phyloP scores from a whole-genome alignment of 163 green algal species.

The Botryococcus braunii region DNA sequence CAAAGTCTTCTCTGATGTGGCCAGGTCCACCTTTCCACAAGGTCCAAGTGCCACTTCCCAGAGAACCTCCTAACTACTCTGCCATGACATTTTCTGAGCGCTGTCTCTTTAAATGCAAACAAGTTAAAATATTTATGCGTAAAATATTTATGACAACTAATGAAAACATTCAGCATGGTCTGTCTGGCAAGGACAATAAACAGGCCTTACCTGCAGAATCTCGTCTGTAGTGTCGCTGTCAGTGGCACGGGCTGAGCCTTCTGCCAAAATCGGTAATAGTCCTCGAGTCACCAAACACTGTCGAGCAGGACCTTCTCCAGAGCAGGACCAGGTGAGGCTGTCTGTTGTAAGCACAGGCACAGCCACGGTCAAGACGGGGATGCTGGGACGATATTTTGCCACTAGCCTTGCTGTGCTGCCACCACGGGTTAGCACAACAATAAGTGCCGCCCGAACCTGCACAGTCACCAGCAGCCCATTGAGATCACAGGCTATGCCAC shows the following conservation, averaged over 20 bases:
- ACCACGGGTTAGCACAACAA: conserved; percentile 87
- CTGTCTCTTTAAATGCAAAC: too few species aligned
- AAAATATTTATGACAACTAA: too few species aligned
- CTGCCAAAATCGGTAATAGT: conserved; percentile 84
- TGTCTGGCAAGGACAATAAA: neutral
- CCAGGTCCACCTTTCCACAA: too few species aligned
- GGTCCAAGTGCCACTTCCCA: too few species aligned
- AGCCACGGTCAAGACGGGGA: conserved; percentile 87
- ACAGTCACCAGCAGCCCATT: too few species aligned
- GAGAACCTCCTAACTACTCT: too few species aligned
- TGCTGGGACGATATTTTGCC: conserved; percentile 90
- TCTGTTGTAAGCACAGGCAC: conserved; percentile 87
- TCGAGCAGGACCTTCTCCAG: conserved; percentile 46
- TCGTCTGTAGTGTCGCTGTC: conserved; percentile 93
- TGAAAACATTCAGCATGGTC: too few species aligned
- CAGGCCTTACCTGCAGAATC: conserved; percentile 52
- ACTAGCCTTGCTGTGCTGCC: conserved; percentile 84
- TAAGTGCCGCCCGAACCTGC: conserved; percentile 72
- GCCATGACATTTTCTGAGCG: too few species aligned
- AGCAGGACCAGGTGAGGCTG: conserved; percentile 87
- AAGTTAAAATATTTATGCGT: too few species aligned
- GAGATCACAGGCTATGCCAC: too few species aligned
- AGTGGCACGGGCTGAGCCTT: conserved; percentile 78
- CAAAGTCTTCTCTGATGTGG: too few species aligned
- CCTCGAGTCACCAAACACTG: conserved; percentile 81